These are phyloP conservation scores for Metschnikowia koreensis DNA, from an alignment of 805 yeast species.

Conservation along the genomic window DNA sequence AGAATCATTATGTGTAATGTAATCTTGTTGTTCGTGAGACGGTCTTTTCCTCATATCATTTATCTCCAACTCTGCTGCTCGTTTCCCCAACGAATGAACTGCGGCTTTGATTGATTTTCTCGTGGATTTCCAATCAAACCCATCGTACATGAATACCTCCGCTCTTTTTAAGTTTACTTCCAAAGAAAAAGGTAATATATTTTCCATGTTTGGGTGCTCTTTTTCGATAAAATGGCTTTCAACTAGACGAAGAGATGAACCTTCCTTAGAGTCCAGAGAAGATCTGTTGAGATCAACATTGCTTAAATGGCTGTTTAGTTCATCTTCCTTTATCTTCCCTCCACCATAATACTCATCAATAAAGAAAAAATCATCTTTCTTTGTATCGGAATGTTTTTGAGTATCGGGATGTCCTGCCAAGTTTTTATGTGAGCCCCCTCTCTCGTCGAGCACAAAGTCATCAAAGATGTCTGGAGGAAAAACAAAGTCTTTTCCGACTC, in stretches of 20 bases:
- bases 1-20: slow-evolving; percentile 9
- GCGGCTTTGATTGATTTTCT: slow-evolving; percentile 50
- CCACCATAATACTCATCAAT: slow-evolving; percentile 11
- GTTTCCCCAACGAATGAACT: slow-evolving; percentile 4
- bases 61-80: neutral
- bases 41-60: neutral
- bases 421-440: neutral
- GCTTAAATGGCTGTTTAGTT: neutral
- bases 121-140: slow-evolving; percentile 88
- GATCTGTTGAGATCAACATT: neutral
- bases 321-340: neutral
- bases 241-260: slow-evolving; percentile 1
- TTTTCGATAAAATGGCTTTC: slow-evolving; percentile 16
- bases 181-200: slow-evolving; percentile 25
- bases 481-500: slow-evolving; percentile 27
- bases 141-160: slow-evolving; percentile 66
- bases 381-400: neutral
- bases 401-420: neutral
- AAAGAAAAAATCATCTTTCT: slow-evolving; percentile 6
- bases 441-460: slow-evolving; percentile 15
- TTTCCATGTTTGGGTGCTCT: neutral
- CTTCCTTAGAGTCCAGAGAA: neutral
- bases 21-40: slow-evolving; percentile 5
- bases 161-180: slow-evolving; percentile 39
- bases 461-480: slow-evolving; percentile 33